These are phyloP conservation scores for Psidium friedrichsthalianum DNA, from an alignment of 345 rosid genomes.

Conservation along the genomic window DNA sequence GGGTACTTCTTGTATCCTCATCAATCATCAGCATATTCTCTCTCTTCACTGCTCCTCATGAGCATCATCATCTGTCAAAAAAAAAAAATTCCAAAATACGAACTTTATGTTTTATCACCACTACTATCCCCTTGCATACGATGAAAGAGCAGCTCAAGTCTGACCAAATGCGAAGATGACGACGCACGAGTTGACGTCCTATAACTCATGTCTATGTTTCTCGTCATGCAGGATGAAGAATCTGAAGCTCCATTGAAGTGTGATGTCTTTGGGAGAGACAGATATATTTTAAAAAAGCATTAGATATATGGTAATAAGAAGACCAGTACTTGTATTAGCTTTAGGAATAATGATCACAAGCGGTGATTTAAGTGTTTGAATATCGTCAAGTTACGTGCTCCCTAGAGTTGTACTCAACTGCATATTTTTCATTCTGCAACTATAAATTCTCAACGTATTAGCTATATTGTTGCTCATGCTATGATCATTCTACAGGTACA, in stretches of 20 bases:
- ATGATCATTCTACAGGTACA: background rate
- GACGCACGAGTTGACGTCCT: background rate
- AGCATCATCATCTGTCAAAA: background rate
- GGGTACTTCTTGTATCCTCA: background rate
- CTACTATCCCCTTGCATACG: background rate
- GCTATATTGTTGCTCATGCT: background rate
- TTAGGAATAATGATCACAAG: background rate
- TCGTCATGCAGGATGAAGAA: constrained; percentile 37
- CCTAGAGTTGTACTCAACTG: background rate
- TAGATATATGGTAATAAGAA: background rate
- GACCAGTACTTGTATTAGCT: background rate
- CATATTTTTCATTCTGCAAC: background rate
- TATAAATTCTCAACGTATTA: background rate
- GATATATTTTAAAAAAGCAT: background rate
- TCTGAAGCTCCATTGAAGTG: constrained; percentile 25
- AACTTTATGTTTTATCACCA: background rate
- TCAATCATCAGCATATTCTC: background rate
- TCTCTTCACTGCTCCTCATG: background rate
- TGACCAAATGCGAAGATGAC: background rate
- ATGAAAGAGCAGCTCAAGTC: background rate
- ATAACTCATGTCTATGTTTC: background rate
- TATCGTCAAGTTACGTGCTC: background rate
- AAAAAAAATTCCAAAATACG: background rate
- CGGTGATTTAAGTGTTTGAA: background rate
- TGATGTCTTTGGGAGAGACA: background rate